Conservation (phyloP, 176 grass and related monocot species). For the Triticum monococcum region DNA sequence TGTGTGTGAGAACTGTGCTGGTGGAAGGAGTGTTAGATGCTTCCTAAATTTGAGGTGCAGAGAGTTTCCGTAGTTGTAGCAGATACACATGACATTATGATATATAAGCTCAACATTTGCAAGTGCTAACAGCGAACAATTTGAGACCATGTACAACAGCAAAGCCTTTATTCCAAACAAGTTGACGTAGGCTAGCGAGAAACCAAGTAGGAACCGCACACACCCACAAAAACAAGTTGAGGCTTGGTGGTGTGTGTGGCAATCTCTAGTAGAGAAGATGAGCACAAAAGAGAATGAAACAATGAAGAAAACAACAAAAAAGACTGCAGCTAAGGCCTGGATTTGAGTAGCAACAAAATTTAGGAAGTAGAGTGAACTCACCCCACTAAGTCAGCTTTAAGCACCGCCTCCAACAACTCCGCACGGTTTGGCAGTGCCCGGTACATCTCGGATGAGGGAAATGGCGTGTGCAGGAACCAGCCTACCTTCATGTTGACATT, state of each 20-base stretch:
- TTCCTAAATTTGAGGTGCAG: too few species aligned
- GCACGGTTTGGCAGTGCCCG: conserved; percentile 71
- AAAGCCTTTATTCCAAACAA: not conserved
- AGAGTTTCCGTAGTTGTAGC: too few species aligned
- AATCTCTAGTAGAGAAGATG: too few species aligned
- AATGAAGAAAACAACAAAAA: too few species aligned
- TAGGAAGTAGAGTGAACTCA: conserved; percentile 38
- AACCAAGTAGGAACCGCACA: not conserved
- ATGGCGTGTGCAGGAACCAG: conserved; percentile 97
- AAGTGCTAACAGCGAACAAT: not conserved
- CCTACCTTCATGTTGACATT: conserved; percentile 92
- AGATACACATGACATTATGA: not conserved
- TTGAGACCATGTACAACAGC: not conserved
- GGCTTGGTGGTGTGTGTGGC: too few species aligned
- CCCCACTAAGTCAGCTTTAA: conserved; percentile 92
- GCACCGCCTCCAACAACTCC: conserved; percentile 70
- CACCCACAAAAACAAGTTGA: not conserved
- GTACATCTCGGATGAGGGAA: conserved; percentile 85
- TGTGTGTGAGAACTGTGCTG: too few species aligned
- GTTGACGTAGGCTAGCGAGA: not conserved
- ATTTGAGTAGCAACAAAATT: not conserved
- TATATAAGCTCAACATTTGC: not conserved
- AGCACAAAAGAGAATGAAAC: too few species aligned
- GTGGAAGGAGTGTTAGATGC: too few species aligned
- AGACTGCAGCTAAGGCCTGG: too few species aligned